Evolutionary conservation across 129 eudicot species (phyloP).

Genomic region (Saussurea involucrata): DNA sequence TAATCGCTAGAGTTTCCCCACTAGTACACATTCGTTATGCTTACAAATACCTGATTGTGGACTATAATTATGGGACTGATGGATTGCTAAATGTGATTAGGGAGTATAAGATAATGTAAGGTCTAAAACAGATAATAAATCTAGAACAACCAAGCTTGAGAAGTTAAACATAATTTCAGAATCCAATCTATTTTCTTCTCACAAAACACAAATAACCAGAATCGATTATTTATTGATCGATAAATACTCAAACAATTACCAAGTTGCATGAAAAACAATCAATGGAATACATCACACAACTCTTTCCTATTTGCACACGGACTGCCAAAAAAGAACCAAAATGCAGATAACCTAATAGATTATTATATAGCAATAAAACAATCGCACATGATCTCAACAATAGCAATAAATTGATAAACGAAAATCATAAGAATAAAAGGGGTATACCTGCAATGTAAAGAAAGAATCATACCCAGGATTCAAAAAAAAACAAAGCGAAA

Average conservation of each 20-base stretch:
- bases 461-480: neutral
- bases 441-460: neutral
- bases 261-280: conserved; percentile 1
- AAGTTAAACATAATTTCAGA: neutral
- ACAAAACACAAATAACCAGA: neutral
- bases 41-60: neutral
- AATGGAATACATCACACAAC: neutral
- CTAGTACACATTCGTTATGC: neutral
- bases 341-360: neutral
- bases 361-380: neutral
- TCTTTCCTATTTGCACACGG: conserved; percentile 13
- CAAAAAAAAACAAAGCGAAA: neutral
- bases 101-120: neutral
- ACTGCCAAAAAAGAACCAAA: neutral
- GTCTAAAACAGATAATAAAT: neutral
- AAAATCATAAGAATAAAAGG: neutral
- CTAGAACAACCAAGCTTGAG: neutral
- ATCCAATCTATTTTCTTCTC: neutral
- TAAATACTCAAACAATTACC: neutral
- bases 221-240: neutral
- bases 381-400: neutral
- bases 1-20: neutral
- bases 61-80: neutral
- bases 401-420: neutral
- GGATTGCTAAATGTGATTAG: neutral